A percentile compares a stretch with the other conserved stretches of the same genome.
These are phyloP conservation scores for Telopea speciosissima DNA, from an alignment of 177 flowering plant species.

Conservation along the genomic window DNA sequence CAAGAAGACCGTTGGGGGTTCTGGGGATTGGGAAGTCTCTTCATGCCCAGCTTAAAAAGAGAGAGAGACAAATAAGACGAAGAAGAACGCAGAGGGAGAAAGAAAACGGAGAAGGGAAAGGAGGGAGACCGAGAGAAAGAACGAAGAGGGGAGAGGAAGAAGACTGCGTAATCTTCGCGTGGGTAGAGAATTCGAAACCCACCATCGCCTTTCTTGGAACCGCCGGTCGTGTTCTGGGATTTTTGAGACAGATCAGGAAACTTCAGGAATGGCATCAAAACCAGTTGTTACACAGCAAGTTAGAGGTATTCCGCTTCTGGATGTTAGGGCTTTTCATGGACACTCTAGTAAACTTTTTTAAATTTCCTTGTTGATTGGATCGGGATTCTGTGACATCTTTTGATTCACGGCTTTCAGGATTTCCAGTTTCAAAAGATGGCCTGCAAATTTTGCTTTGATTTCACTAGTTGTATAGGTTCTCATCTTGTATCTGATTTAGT, in stretches of 20 bases:
- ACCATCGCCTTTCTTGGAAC: constrained; percentile 5
- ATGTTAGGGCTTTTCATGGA: too few species aligned
- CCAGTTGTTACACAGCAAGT: constrained; percentile 36
- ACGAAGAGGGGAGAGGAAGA: constrained; percentile 3
- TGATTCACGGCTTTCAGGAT: too few species aligned
- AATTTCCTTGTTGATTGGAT: not conserved
- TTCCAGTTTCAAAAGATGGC: too few species aligned
- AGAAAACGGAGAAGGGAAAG: not conserved
- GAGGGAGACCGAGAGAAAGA: not conserved
- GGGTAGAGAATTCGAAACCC: not conserved
- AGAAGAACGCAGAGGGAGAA: not conserved
- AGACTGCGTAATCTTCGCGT: not conserved
- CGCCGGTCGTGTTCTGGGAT: constrained; percentile 13
- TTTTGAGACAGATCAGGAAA: constrained; percentile 12
- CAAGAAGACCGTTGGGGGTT: too few species aligned
- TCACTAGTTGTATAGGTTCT: too few species aligned
- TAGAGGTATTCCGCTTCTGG: constrained; percentile 21
- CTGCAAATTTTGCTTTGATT: not conserved
- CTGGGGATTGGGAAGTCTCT: too few species aligned
- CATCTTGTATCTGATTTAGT: too few species aligned
- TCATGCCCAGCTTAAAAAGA: not conserved
- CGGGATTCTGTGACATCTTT: not conserved
- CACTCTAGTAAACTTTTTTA: not conserved
- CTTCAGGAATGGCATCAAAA: constrained; percentile 44
- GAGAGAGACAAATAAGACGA: not conserved